Evolutionary conservation across 2,329 filamentous ascomycete species (phyloP).

Genomic region (Teratosphaeria gauchensis): DNA sequence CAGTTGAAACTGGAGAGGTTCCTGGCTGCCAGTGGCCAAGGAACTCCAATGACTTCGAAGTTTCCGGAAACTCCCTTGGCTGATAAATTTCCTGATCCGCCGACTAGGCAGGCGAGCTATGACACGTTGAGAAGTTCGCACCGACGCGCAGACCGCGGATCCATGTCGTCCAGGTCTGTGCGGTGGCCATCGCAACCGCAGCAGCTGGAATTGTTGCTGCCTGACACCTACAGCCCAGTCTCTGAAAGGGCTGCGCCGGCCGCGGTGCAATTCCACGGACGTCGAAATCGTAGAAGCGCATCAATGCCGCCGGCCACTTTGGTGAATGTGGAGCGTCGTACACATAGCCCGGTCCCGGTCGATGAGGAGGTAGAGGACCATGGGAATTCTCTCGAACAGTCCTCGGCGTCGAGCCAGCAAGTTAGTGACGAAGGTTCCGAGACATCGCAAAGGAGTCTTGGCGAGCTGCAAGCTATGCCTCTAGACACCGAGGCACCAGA

Average conservation of each 20-base stretch:
- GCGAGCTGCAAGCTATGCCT: neutral
- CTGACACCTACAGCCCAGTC: conserved; percentile 1
- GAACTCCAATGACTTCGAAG: conserved; percentile 1
- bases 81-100: conserved; percentile 5
- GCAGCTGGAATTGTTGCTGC: conserved; percentile 5
- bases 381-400: neutral
- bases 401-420: neutral
- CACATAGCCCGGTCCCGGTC: neutral
- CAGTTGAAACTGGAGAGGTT: conserved; percentile 21
- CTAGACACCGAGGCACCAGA: neutral
- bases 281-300: neutral
- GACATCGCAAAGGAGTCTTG: neutral
- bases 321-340: neutral
- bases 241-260: neutral
- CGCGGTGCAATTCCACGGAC: neutral
- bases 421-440: neutral
- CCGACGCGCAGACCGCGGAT: neutral
- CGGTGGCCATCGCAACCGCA: neutral
- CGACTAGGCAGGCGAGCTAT: neutral
- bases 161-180: neutral
- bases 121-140: neutral
- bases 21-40: conserved; percentile 10
- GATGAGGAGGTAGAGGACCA: conserved; percentile 5
- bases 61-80: conserved; percentile 6
- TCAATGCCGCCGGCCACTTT: neutral